phyloP scores from a whole-genome alignment of 2,329 filamentous ascomycete genomes.

The Colletotrichum orchidophilum region DNA sequence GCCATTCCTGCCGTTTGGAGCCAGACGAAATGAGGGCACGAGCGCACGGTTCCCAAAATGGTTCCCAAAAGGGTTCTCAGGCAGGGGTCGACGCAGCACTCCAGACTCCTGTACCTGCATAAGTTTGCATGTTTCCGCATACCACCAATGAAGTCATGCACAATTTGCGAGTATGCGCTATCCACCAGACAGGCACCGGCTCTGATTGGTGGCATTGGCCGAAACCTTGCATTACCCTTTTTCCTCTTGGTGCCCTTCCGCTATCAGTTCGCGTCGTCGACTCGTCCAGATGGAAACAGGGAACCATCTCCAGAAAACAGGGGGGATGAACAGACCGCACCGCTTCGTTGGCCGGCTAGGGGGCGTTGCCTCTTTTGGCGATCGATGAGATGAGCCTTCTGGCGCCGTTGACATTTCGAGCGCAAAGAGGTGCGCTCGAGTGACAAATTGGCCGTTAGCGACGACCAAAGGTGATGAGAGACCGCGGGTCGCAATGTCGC shows the following conservation, averaged over 20 bases:
- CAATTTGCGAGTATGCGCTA: background rate
- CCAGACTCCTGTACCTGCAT: conserved; percentile 26
- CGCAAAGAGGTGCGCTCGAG: background rate
- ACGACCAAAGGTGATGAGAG: background rate
- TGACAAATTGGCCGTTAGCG: conserved; percentile 13
- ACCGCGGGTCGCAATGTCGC: conserved; percentile 18
- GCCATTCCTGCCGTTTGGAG: conserved; percentile 4
- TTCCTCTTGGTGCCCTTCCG: background rate
- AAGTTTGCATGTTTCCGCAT: conserved; percentile 24
- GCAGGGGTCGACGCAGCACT: background rate
- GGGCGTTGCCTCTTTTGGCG: conserved; percentile 10
- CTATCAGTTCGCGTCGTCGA: background rate
- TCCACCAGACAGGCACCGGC: background rate
- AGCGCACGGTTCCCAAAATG: background rate
- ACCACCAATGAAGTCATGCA: conserved; percentile 15
- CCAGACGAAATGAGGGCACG: conserved; percentile 32
- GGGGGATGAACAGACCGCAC: background rate
- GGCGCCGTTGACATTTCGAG: background rate
- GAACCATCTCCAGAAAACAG: background rate
- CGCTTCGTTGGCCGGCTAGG: conserved; percentile 1
- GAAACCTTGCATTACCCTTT: background rate
- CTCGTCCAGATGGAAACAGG: background rate
- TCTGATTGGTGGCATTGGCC: conserved; percentile 4
- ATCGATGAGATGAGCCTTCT: conserved; percentile 13
- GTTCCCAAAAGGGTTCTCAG: background rate